Base-by-base conservation (phyloP, 2,329 filamentous ascomycete species). In the Neofusicoccum kwambonambiense region DNA sequence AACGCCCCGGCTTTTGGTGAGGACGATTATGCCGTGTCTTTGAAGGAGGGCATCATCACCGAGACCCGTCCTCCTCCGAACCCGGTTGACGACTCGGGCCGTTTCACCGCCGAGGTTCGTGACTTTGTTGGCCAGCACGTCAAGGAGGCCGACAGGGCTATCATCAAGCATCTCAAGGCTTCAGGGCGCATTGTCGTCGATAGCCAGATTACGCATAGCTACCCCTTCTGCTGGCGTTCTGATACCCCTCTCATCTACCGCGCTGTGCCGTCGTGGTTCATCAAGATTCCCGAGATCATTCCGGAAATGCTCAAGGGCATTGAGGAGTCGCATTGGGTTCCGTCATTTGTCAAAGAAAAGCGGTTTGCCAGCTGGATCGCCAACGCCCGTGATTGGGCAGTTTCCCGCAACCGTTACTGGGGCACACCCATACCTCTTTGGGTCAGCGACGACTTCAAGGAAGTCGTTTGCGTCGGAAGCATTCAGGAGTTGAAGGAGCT, bases 371-470 rank as follows among this genome's bases (percentile, higher is more conserved):
- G 89, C 79, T 97, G 94, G 94, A 94, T 98, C 68, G 83, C 86
- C 66, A 94, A 94, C 74, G 93, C 94, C 13, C 89, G 90, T 66
- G 94, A 98, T 77, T 98, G 94, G 94, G 96, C 97, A 74, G 90
- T 98, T 37, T 95, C 92, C 62, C 86, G 94, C 69, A 97, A 96
- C 77, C 87, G 94, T 64, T 98, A 96, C 79, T 97, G 94, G 94
- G 94, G 94, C 58, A 97, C 93, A 0, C 93, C 93, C 1, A 88
- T 97, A 66, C 93, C 93, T 6, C 79, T 97, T 41, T 98, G 94
- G 94, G 90, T 91, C 42, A 96, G 91, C 73, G 92, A 96, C 35
- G 93, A 97, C 74, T 83, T 89, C 72, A 90, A 94, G 73, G 94
- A 98, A 78, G 83, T 91, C 67, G 86, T 98, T 34, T 96, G 93